Conservation (phyloP, 2,329 filamentous ascomycete species). For the Beauveria caledonica region DNA sequence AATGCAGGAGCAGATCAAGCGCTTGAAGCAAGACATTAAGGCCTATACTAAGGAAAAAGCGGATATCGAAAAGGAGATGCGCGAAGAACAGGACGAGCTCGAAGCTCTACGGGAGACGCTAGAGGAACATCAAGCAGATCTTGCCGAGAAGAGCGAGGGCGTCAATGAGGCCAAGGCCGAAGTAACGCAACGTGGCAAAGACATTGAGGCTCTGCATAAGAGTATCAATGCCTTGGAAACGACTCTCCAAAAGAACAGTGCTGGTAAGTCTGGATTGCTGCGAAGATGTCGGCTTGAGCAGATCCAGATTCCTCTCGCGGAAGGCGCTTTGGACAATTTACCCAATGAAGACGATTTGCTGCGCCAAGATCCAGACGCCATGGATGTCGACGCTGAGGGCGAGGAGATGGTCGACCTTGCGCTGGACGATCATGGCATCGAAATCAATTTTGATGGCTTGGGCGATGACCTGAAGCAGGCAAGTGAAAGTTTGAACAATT, state of each 20-base stretch:
- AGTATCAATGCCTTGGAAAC: constrained; percentile 78
- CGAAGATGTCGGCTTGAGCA: constrained; percentile 91
- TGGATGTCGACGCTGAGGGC: constrained; percentile 77
- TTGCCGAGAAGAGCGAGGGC: constrained; percentile 61
- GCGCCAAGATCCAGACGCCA: constrained; percentile 72
- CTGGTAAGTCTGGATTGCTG: constrained; percentile 74
- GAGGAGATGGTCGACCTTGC: constrained; percentile 53
- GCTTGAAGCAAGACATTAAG: constrained; percentile 60
- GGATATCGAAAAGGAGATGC: constrained; percentile 64
- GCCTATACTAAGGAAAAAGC: constrained; percentile 65
- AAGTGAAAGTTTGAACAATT: constrained; percentile 24
- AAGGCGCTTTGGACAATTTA: constrained; percentile 73
- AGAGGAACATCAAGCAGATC: constrained; percentile 58
- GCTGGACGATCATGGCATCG: constrained; percentile 84
- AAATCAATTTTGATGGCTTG: constrained; percentile 74
- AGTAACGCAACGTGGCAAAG: constrained; percentile 74
- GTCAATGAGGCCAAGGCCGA: constrained; percentile 73
- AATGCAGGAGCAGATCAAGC: constrained; percentile 58
- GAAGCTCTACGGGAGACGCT: constrained; percentile 67
- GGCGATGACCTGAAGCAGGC: constrained; percentile 76
- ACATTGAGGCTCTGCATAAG: constrained; percentile 66
- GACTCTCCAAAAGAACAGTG: constrained; percentile 76
- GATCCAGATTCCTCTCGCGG: constrained; percentile 70
- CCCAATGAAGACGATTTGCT: constrained; percentile 79
- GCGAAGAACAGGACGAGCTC: constrained; percentile 65